phyloP scores from a whole-genome alignment of 1,284 basidiomycete species.

The Ceratobasidium sp. region DNA sequence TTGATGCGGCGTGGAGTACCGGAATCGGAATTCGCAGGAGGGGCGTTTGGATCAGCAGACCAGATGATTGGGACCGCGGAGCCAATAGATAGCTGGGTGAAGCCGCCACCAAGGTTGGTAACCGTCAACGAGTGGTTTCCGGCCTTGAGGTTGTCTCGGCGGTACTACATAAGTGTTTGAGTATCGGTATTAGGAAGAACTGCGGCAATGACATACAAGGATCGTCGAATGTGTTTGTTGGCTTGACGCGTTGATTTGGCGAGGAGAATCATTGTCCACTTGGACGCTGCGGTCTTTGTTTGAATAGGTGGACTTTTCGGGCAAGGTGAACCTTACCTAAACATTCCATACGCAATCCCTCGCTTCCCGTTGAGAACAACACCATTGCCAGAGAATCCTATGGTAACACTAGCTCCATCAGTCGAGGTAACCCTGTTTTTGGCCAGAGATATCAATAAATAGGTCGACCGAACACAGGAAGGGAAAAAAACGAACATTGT shows the following conservation, averaged over 20 bases:
- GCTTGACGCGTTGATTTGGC: conserved; percentile 14
- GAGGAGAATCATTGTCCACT: neutral
- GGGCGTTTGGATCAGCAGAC: conserved; percentile 13
- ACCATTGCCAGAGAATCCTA: conserved; percentile 25
- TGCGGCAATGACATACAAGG: neutral
- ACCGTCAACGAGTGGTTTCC: conserved; percentile 23
- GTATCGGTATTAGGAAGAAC: neutral
- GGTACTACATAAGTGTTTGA: conserved; percentile 9
- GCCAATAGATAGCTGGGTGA: conserved; percentile 11
- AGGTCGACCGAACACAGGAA: neutral
- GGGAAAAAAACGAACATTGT: conserved; percentile 18
- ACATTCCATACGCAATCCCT: conserved; percentile 5
- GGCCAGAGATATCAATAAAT: neutral
- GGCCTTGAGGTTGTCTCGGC: conserved; percentile 12
- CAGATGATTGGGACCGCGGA: conserved; percentile 23
- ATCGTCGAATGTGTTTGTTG: conserved; percentile 23
- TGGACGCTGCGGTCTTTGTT: neutral
- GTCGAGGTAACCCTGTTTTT: conserved; percentile 17
- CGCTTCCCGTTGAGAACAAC: conserved; percentile 17
- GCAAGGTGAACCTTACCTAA: neutral
- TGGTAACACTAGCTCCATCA: conserved; percentile 22
- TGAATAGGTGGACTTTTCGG: too few relatives aligned
- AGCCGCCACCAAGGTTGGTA: conserved; percentile 7
- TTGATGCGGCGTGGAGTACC: too few relatives aligned
- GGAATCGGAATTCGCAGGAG: neutral